These are phyloP conservation scores for Coniella vitis DNA, from an alignment of 2,329 filamentous ascomycete species.

Conservation along the genomic window DNA sequence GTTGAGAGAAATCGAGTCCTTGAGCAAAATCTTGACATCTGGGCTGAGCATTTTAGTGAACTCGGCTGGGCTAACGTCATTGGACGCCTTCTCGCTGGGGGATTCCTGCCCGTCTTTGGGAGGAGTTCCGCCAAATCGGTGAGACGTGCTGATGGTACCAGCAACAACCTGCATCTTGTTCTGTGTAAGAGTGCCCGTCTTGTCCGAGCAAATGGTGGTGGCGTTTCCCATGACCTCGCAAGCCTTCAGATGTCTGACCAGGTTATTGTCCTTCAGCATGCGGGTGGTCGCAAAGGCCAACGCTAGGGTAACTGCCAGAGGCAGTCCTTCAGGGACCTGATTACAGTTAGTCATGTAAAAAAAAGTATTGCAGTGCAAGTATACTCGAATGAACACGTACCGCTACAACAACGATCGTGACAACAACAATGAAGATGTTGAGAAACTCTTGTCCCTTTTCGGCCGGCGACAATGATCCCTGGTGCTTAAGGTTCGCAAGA, in stretches of 20 bases:
- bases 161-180: constrained; percentile 64
- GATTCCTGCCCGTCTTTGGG: constrained; percentile 14
- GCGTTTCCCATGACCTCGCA: constrained; percentile 80
- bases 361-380: background rate
- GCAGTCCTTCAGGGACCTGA: constrained; percentile 65
- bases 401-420: constrained; percentile 74
- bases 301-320: constrained; percentile 70
- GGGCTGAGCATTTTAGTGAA: constrained; percentile 39
- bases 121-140: constrained; percentile 43
- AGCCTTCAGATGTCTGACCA: constrained; percentile 69
- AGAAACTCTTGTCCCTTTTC: constrained; percentile 74
- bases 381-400: background rate
- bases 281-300: constrained; percentile 70
- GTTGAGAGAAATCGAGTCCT: constrained; percentile 56
- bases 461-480: constrained; percentile 46
- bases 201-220: constrained; percentile 63
- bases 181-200: constrained; percentile 60
- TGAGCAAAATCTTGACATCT: constrained; percentile 44
- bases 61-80: constrained; percentile 36
- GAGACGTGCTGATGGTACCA: constrained; percentile 48
- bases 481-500: constrained; percentile 56
- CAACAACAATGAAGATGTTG: constrained; percentile 69
- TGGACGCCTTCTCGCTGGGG: constrained; percentile 2
- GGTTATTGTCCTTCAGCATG: constrained; percentile 72
- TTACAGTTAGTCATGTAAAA: background rate